Base-by-base conservation (phyloP, 441 rosid genomes). In the Eruca vesicaria region DNA sequence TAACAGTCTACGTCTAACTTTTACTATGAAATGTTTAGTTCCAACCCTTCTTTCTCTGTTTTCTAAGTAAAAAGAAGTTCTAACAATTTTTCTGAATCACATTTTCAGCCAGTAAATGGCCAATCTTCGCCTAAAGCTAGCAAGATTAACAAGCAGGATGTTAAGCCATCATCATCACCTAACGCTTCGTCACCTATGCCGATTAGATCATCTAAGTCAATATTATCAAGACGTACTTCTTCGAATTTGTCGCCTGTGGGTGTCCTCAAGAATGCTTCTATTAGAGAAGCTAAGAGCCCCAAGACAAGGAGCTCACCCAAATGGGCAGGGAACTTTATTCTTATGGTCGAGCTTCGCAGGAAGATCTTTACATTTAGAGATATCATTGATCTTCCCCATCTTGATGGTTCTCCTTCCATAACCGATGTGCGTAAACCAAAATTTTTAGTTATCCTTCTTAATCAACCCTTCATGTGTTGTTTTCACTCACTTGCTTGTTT, bases 281-380 rank as follows among this genome's bases (percentile, higher is more conserved):
- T 43, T 35, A 83, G 63, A 70, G 82, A 81, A 66, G 15, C 63
- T 2, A 76, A 73, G 67, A 77, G 76, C 16, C 62, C 67, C 28
- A 84, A 52, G 82, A 72, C 63, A 9, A 79, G 73, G 9, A 75
- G 75, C 66, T 82, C 88, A 1, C 78, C 79, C 21, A 80, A 81
- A 76, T 69, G 81, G 75, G 9, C 86, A 0, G 79, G 88, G 1
- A 79, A 88, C 56, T 85, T 85, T 70, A 81, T 81, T 57, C 70
- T 82, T 79, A 91, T 89, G 87, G 82, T 87, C 81, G 91, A 92
- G 78, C 92, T 94, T 15, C 87, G 88, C 20, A 85, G 85, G 72
- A 92, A 89, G 85, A 86, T 86, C 28, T 65, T 78, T 72, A 68
- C 74, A 26, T 94, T 94, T 71, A 83, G 99, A 65, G 98, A 94